These are phyloP conservation scores for Flaveria trinervia DNA, from an alignment of 129 eudicot genomes.

Conservation along the genomic window DNA sequence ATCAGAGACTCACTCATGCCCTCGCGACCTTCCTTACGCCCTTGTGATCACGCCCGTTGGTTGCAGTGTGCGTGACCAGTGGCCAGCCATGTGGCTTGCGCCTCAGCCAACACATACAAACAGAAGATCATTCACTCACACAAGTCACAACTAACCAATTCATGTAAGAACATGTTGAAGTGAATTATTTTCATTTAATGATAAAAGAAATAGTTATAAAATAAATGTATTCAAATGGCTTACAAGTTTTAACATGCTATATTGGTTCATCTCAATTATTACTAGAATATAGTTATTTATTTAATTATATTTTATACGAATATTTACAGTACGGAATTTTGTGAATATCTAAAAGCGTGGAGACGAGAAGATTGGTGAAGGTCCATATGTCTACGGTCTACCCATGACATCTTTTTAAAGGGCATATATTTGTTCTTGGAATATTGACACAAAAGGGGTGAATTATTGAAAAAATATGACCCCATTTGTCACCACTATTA, in stretches of 20 bases:
- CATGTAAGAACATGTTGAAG: too few relatives aligned
- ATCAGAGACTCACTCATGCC: too few relatives aligned
- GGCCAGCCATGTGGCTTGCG: too few relatives aligned
- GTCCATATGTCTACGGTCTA: background rate
- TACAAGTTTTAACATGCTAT: background rate
- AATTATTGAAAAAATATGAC: conserved; percentile 10
- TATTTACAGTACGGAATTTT: background rate
- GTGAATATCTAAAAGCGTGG: background rate
- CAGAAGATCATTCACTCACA: too few relatives aligned
- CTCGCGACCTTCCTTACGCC: too few relatives aligned
- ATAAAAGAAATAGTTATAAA: too few relatives aligned
- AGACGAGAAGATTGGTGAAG: background rate
- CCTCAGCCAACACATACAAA: too few relatives aligned
- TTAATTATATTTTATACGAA: background rate
- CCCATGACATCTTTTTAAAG: background rate
- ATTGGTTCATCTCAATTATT: background rate
- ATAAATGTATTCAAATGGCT: background rate
- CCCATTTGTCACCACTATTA: conserved; percentile 6
- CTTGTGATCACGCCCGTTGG: too few relatives aligned
- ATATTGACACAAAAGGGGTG: background rate
- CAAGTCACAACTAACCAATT: too few relatives aligned
- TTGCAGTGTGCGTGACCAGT: too few relatives aligned
- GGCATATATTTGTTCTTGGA: conserved; percentile 9
- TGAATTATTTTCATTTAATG: too few relatives aligned
- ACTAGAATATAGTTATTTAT: background rate